Evolutionary conservation across 148 eudicot genomes (phyloP), one percentile per base, ranked within the genome.

Genomic region (Rhododendron williamsianum): DNA sequence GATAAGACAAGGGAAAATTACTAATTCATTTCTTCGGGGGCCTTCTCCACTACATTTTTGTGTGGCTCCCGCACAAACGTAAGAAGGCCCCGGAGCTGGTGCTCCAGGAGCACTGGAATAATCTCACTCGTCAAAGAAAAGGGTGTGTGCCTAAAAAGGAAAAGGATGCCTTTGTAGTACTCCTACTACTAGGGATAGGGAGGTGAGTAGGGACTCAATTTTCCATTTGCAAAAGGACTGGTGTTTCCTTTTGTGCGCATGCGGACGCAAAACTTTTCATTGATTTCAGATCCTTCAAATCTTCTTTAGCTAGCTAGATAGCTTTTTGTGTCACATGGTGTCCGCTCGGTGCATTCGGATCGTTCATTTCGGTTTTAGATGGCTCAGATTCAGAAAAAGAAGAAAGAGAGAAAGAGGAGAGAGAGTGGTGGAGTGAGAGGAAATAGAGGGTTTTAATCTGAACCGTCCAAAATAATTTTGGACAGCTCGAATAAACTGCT

Each of bases 281-380:
- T 54, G 60, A 54, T 54, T 54, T 54, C 23, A 1, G 60, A 54
- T 7, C 21, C 21, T 54, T 4, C 60, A 54, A 54, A 18, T 54
- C 60, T 54, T 54, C 58, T 51, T 9, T 51, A 10, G 54, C 54
- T 51, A 51, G 54, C 18, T 51, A 51, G 54, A 4, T 6, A 12
- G 54, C 54, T 4, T 51, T 51, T 51, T 51, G 9, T 45, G 9
- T 45, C 48, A 7, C 46, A 9, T 45, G 48, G 10, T 45, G 10
- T 9, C 0, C 48, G 48, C 1, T 6, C 9, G 2, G 2, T 7
- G 2, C 5, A 46, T 46, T 46, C 2, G 0, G 0, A 0, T 0
- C 2, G 49, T 46, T 0, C 11, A 46, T 46, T 46, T 46, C 3
- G 0, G 0, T 9, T 46, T 46, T 46, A 2, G 10, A 46, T 2